Conservation (phyloP, 2,329 filamentous ascomycete genomes). For the Cytospora mali region DNA sequence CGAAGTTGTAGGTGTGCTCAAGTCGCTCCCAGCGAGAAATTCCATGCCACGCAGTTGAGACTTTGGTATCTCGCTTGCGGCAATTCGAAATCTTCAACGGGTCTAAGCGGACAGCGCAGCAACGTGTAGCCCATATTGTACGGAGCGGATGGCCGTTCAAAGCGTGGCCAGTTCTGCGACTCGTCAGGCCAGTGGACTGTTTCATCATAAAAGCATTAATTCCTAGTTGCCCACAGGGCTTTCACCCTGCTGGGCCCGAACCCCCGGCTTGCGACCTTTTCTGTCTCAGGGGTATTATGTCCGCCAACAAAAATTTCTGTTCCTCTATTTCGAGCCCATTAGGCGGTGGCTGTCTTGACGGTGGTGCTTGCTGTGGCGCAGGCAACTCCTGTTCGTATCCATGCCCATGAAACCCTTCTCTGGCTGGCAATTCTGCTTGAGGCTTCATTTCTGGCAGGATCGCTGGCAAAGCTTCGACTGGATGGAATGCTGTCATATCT, state of each 20-base stretch:
- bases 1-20: not conserved
- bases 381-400: conserved; percentile 27
- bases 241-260: conserved; percentile 22
- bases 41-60: not conserved
- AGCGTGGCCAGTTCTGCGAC: not conserved
- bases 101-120: not conserved
- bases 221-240: not conserved
- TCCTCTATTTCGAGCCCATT: conserved; percentile 26
- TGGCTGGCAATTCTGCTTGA: conserved; percentile 26
- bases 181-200: not conserved
- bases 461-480: conserved; percentile 22
- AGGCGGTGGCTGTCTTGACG: conserved; percentile 17
- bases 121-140: not conserved
- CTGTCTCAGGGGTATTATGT: conserved; percentile 23
- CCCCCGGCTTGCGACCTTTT: conserved; percentile 9
- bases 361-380: conserved; percentile 25
- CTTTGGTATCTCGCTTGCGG: not conserved
- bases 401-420: conserved; percentile 19
- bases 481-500: not conserved
- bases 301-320: conserved; percentile 26
- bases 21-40: not conserved
- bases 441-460: conserved; percentile 25
- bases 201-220: not conserved
- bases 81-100: not conserved
- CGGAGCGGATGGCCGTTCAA: not conserved